Base-by-base conservation (phyloP, 352 stramenopile genomes). In the Phytopythium sindhum region DNA sequence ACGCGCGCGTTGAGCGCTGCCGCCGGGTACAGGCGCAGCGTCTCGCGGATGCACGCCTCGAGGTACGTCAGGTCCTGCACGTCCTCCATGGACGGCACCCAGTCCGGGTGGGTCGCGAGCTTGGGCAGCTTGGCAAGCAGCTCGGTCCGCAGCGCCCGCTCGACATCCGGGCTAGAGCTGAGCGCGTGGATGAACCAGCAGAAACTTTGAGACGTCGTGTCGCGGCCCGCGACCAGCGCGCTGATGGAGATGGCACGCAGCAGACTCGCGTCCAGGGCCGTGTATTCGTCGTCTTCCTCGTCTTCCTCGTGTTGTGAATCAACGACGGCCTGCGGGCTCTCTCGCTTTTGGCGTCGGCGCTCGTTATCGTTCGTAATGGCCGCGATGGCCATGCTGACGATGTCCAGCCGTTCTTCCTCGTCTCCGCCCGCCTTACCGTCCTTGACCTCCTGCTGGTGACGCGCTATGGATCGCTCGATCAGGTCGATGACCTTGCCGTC, bases 111-210 rank as follows among this genome's bases (percentile, higher is more conserved):
- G 0, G 17, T 57, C 0, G 61, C 42, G 11, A 90, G 57, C 35
- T 76, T 64, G 0, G 78, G 79, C 1, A 88, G 54, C 12, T 83
- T 74, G 9, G 39, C 57, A 19, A 74, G 53, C 2, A 92, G 59
- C 57, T 93, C 84, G 8, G 67, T 39, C 0, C 75, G 71, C 1
- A 92, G 69, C 7, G 67, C 73, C 4, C 66, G 60, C 48, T 79
- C 69, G 0, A 88, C 71, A 2, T 66, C 51, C 4, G 82, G 86
- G 60, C 93, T 41, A 29, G 74, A 72, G 2, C 61, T 75, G 23
- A 95, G 64, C 35, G 88, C 84, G 53, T 89, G 78, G 5, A 95
- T 44, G 8, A 88, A 66, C 88, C 88, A 95, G 33, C 64, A 67
- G 15, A 90, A 51, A 12, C 71, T 74, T 41, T 68, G 65, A 14